phyloP scores from a whole-genome alignment of 2,329 filamentous ascomycete species.

The Tolypocladium paradoxum region DNA sequence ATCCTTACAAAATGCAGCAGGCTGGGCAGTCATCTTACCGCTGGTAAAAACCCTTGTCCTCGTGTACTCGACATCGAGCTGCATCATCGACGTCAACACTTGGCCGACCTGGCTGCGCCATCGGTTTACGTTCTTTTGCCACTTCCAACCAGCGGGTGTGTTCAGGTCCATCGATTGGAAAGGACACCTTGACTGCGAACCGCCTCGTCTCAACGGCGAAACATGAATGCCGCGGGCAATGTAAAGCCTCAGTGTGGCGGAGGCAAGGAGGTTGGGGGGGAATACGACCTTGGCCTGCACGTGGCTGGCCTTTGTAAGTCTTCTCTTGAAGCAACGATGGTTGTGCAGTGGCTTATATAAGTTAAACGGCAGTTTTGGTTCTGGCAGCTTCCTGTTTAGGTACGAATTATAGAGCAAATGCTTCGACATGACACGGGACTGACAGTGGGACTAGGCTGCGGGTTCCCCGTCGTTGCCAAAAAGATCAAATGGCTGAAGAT shows the following conservation, averaged over 20 bases:
- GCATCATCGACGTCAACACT: background rate
- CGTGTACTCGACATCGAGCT: background rate
- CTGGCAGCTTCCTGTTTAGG: constrained; percentile 15
- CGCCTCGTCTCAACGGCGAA: background rate
- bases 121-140: background rate
- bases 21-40: background rate
- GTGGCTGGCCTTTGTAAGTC: constrained; percentile 19
- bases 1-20: background rate
- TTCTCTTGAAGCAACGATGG: background rate
- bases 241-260: constrained; percentile 18
- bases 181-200: background rate
- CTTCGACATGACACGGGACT: background rate
- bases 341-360: background rate
- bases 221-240: background rate
- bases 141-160: background rate
- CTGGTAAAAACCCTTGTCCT: background rate
- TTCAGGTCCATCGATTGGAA: background rate
- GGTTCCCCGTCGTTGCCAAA: constrained; percentile 41
- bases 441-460: constrained; percentile 24
- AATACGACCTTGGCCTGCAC: constrained; percentile 17
- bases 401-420: constrained; percentile 1
- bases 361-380: constrained; percentile 13
- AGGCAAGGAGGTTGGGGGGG: constrained; percentile 1
- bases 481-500: constrained; percentile 49
- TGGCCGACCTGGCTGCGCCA: background rate